These are phyloP conservation scores for Corylus avellana DNA, from an alignment of 306 rosid species.

Conservation along the genomic window DNA sequence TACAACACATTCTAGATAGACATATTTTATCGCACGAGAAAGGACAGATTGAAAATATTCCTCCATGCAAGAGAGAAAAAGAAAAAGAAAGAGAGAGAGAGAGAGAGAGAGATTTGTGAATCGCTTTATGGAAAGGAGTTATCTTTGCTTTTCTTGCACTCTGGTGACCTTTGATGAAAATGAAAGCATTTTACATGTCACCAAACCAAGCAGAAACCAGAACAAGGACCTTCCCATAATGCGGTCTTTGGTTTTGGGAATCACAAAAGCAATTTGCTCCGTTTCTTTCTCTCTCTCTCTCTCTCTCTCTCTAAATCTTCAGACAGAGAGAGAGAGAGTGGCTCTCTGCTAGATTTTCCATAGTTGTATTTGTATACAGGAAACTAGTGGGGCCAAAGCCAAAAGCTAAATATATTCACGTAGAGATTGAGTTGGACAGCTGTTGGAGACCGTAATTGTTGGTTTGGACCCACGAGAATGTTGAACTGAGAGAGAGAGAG, in stretches of 20 bases:
- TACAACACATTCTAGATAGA: slow-evolving; percentile 21
- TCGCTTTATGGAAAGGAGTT: slow-evolving; percentile 32
- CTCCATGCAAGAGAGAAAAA: slow-evolving; percentile 27
- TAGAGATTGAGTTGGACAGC: slow-evolving; percentile 49
- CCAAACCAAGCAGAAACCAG: slow-evolving; percentile 33
- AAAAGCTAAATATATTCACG: slow-evolving; percentile 40
- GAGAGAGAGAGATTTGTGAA: slow-evolving; percentile 25
- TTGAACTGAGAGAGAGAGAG: slow-evolving; percentile 19
- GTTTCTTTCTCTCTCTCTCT: not conserved
- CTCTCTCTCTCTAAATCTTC: slow-evolving; percentile 2
- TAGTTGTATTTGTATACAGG: slow-evolving; percentile 30
- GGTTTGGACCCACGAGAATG: slow-evolving; percentile 38
- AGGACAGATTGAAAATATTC: slow-evolving; percentile 41
- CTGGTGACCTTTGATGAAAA: slow-evolving; percentile 35
- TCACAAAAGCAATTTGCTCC: slow-evolving; percentile 39
- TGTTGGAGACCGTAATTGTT: slow-evolving; percentile 43
- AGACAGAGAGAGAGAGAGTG: slow-evolving; percentile 15
- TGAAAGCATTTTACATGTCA: slow-evolving; percentile 35
- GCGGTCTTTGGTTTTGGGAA: slow-evolving; percentile 53
- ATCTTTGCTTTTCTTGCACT: slow-evolving; percentile 16
- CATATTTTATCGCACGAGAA: slow-evolving; percentile 37
- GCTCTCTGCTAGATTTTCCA: slow-evolving; percentile 36
- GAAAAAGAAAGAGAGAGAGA: slow-evolving; percentile 21
- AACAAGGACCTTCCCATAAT: slow-evolving; percentile 44
- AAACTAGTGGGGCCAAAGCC: slow-evolving; percentile 50